Evolutionary conservation across 768 basidiomycete species (phyloP).

Genomic region (Panaeolus papilionaceus): DNA sequence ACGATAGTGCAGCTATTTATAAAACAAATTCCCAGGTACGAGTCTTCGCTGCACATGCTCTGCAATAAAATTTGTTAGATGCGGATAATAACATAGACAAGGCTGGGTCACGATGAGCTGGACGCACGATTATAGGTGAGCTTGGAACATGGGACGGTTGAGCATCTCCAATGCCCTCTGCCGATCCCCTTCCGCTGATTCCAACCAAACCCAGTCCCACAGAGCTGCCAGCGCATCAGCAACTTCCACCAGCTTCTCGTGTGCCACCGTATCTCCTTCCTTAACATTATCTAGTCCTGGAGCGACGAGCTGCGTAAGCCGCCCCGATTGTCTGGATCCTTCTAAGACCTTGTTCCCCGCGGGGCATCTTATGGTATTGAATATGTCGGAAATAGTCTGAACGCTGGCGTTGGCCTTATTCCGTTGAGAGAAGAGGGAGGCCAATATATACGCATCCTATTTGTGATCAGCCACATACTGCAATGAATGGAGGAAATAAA

Average conservation of each 20-base stretch:
- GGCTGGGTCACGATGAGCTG: not conserved
- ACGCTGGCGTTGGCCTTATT: constrained; percentile 25
- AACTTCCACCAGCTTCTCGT: constrained; percentile 27
- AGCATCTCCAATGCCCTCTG: constrained; percentile 30
- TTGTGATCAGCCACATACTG: not conserved
- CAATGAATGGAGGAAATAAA: not conserved
- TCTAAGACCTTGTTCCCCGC: constrained; percentile 31
- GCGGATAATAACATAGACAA: not conserved
- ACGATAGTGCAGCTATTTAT: constrained; percentile 10
- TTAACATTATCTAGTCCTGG: constrained; percentile 34
- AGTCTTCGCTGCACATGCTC: constrained; percentile 8
- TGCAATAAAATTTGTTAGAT: not conserved
- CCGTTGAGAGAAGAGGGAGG: constrained; percentile 30
- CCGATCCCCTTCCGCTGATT: constrained; percentile 33
- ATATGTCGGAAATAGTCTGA: constrained; percentile 34
- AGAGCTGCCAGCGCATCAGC: constrained; percentile 27
- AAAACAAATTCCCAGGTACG: not conserved
- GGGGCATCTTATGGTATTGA: constrained; percentile 33
- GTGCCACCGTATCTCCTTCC: constrained; percentile 33
- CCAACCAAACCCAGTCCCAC: constrained; percentile 36
- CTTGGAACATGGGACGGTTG: constrained; percentile 6
- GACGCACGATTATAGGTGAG: constrained; percentile 8
- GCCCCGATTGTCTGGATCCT: constrained; percentile 29
- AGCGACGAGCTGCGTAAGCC: constrained; percentile 27
- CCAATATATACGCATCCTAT: constrained; percentile 47